These are phyloP conservation scores for Fusarium sterilihyphosum DNA, from an alignment of 2,329 filamentous ascomycete species.

Conservation along the genomic window DNA sequence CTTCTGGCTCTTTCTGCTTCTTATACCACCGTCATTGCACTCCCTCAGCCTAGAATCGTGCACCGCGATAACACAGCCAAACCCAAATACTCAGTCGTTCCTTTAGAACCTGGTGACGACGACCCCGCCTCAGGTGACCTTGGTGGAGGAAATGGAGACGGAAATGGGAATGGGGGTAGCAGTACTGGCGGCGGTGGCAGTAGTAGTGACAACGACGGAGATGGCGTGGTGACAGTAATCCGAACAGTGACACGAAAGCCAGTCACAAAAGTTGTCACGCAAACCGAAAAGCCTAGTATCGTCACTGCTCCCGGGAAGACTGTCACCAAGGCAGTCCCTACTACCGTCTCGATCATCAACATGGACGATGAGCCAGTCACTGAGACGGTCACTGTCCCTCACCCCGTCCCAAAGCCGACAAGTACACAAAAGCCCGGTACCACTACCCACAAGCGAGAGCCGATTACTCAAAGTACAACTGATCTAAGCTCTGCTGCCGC, in stretches of 20 bases:
- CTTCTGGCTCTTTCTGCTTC: conserved; percentile 46
- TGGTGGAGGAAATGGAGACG: conserved; percentile 29
- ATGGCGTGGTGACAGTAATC: conserved; percentile 47
- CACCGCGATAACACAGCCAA: conserved; percentile 40
- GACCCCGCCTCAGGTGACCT: conserved; percentile 34
- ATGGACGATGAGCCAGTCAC: conserved; percentile 37
- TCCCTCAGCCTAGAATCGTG: conserved; percentile 42
- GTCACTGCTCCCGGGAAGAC: conserved; percentile 41
- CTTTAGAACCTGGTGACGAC: conserved; percentile 48
- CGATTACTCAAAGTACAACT: conserved; percentile 2
- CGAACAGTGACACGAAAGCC: conserved; percentile 47
- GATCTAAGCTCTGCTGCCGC: conserved; percentile 9
- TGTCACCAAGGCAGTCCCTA: conserved; percentile 44
- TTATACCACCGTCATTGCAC: conserved; percentile 40
- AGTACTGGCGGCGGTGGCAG: conserved; percentile 22
- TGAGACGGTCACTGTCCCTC: conserved; percentile 42
- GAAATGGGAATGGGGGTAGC: conserved; percentile 11
- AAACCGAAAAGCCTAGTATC: conserved; percentile 42
- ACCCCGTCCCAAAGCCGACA: conserved; percentile 10
- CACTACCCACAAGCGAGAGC: not conserved
- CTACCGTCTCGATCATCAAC: conserved; percentile 48
- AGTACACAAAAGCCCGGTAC: not conserved
- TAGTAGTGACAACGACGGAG: conserved; percentile 25
- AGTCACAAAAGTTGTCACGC: conserved; percentile 42
- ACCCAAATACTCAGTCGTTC: conserved; percentile 53